Base-by-base conservation (phyloP, 1,139 yeast species). In the Pichia sp. region DNA sequence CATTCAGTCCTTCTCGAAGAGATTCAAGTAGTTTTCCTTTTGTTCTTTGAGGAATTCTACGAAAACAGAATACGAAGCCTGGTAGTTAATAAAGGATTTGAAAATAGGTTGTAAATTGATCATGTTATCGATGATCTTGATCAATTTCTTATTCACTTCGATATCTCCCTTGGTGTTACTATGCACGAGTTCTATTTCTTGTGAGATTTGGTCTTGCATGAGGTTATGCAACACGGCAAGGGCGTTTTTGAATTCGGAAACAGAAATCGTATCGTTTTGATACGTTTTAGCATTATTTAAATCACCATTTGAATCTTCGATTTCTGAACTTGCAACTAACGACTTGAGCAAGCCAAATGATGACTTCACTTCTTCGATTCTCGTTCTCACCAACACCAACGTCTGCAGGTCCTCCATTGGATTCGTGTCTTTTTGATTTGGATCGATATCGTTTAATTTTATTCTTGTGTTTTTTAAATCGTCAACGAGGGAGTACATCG, bases 401-500 rank as follows among this genome's bases (percentile, higher is more conserved):
- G 66, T 67, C 14, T 73, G 65, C 34, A 83, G 61, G 15, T 69
- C 69, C n/a, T 68, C 66, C 11, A 77, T 54, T 7, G 50, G 34
- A 11, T 34, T 40, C 18, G 42, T 32, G 42, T 45, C 45, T n/a
- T 53, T 45, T 3, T 41, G 28, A 20, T 61, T 54, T 12, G 61
- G 28, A 6, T 57, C 58, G 2, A 43, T 24, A 4, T 3, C 6
- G 9, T 48, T 44, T 12, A 70, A 46, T 41, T 66, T 60, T 15
- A 42, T 42, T 32, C 68, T 69, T 20, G 70, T 63, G 19, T 59
- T 60, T 7, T 63, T 60, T 21, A 83, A 63, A 47, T 82, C 86
- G 4, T 71, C 66, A 45, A 79, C 74, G 28, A 83, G 61, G 1
- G 85, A 70, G 34, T 75, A 68, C 24, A 83, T 76, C 1, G 88